phyloP scores from a whole-genome alignment of 768 basidiomycete species.

The Suillus cothurnatus region DNA sequence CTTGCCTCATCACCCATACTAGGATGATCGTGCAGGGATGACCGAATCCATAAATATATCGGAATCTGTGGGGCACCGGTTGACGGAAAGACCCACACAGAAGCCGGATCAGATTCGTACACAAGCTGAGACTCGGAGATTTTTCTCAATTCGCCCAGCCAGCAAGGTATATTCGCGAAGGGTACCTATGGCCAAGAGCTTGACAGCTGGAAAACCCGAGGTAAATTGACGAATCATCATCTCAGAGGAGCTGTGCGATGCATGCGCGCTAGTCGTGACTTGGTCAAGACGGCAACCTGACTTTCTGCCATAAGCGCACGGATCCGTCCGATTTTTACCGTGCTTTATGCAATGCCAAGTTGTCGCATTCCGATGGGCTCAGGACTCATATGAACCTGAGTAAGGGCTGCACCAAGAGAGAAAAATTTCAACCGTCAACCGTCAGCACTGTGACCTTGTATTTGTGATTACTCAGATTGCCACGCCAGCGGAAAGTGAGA shows the following conservation, averaged over 20 bases:
- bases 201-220: not conserved
- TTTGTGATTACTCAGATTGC: not conserved
- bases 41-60: not conserved
- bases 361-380: not conserved
- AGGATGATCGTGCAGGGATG: not conserved
- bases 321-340: not conserved
- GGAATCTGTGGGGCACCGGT: not conserved
- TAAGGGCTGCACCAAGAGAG: conserved; percentile 4
- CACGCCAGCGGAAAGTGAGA: not conserved
- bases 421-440: not conserved
- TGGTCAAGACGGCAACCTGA: not conserved
- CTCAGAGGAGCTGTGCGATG: not conserved
- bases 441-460: too few relatives aligned
- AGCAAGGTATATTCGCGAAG: not conserved
- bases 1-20: not conserved
- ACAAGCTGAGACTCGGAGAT: not conserved
- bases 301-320: not conserved
- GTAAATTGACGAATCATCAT: not conserved
- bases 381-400: not conserved
- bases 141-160: not conserved
- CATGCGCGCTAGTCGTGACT: not conserved
- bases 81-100: not conserved
- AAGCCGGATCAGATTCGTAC: not conserved
- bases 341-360: not conserved
- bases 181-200: not conserved